A percentile compares a stretch with the other conserved stretches of the same genome.
Evolutionary conservation across 768 basidiomycete genomes (phyloP).

Genomic region (Agaricus blazei): DNA sequence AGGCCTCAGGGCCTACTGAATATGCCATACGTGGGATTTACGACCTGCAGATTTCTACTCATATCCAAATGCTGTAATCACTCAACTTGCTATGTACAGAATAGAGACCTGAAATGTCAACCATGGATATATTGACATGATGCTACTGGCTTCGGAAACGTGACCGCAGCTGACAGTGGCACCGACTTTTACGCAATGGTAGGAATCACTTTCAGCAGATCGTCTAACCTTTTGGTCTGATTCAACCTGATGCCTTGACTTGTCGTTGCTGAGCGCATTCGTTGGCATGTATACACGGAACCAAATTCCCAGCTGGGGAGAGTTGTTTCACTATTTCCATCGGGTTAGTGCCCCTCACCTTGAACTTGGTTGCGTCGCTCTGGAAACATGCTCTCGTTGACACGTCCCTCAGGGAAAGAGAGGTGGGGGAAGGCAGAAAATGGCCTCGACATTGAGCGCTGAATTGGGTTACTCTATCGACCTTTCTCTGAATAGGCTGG

Average conservation of each 20-base stretch:
- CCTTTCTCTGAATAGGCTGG: constrained; percentile 36
- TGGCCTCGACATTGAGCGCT: constrained; percentile 17
- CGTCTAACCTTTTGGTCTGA: no score
- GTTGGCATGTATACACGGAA: no score
- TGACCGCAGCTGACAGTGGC: no score
- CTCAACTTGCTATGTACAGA: constrained; percentile 9
- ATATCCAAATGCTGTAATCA: constrained; percentile 6
- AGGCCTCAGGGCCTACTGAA: neutral
- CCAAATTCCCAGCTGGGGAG: no score
- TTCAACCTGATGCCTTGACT: no score
- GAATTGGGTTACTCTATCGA: constrained; percentile 27
- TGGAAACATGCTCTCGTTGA: constrained; percentile 32
- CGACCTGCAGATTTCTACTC: neutral
- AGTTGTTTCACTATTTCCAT: constrained; percentile 11
- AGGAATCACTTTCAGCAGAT: no score
- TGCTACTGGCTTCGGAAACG: no score
- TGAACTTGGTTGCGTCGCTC: constrained; percentile 23
- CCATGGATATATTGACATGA: no score
- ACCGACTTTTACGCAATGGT: no score
- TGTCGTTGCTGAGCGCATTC: no score
- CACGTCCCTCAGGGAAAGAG: constrained; percentile 40
- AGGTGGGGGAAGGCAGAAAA: constrained; percentile 37
- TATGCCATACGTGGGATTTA: constrained; percentile 1
- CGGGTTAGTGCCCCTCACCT: constrained; percentile 45
- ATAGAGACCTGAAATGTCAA: no score